phyloP scores from a whole-genome alignment of 139 green algal genomes.

The Closterium sp. region DNA sequence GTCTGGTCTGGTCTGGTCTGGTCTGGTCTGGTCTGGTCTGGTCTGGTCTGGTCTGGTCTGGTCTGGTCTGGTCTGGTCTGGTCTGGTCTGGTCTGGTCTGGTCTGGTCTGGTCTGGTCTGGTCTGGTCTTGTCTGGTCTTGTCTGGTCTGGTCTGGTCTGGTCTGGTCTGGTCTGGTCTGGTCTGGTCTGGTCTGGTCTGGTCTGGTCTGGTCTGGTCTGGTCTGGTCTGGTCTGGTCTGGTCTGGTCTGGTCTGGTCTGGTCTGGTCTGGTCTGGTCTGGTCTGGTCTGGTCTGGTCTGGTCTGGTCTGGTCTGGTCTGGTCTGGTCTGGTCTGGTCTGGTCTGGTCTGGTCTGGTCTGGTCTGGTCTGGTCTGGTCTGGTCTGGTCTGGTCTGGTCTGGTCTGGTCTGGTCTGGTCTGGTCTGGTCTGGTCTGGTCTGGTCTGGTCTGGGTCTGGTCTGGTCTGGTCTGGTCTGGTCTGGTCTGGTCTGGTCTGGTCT shows the following conservation, averaged over 20 bases:
- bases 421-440: too few relatives aligned
- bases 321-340: neutral
- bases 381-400: neutral
- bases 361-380: neutral
- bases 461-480: too few relatives aligned
- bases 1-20: constrained; percentile 1
- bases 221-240: neutral
- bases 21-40: neutral
- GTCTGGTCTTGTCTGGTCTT: too few relatives aligned
- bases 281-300: neutral
- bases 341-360: neutral
- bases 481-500: too few relatives aligned
- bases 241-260: neutral
- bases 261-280: neutral
- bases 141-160: too few relatives aligned
- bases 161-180: neutral
- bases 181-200: neutral
- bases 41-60: neutral
- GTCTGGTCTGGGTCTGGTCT: neutral
- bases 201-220: neutral
- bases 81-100: neutral
- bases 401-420: too few relatives aligned
- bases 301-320: neutral
- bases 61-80: neutral
- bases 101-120: neutral